Percentiles rank a stretch among this genome's conserved stretches.
Evolutionary conservation across 2,329 filamentous ascomycete genomes (phyloP).

Genomic region (Penicillium concentricum): DNA sequence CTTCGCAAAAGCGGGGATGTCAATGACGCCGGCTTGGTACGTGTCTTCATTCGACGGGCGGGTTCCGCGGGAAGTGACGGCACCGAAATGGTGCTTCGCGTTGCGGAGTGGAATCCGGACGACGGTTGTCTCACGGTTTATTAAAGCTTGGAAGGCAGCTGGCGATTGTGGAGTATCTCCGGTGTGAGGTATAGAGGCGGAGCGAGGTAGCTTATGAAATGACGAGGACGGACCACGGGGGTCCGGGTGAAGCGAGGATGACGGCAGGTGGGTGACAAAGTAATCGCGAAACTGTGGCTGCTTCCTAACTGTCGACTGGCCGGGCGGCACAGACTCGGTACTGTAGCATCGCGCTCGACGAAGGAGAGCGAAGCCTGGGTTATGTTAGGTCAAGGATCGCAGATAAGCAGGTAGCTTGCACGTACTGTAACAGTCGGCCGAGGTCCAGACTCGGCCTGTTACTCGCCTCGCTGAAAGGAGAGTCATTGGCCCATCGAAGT

Average conservation of each 20-base stretch:
- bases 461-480: conserved; percentile 38
- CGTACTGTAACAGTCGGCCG: conserved; percentile 40
- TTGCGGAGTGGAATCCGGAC: conserved; percentile 90
- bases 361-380: conserved; percentile 37
- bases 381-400: conserved; percentile 15
- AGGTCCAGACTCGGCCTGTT: conserved; percentile 41
- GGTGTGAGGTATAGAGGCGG: conserved; percentile 77
- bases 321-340: conserved; percentile 18
- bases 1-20: conserved; percentile 89
- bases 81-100: conserved; percentile 95
- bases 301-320: conserved; percentile 26
- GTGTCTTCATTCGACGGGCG: conserved; percentile 90
- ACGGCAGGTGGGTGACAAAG: conserved; percentile 94
- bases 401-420: conserved; percentile 18
- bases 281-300: conserved; percentile 79
- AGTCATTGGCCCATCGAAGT: conserved; percentile 38
- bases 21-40: conserved; percentile 89
- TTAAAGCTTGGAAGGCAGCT: conserved; percentile 58
- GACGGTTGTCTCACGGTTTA: conserved; percentile 80
- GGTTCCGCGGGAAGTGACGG: conserved; percentile 72
- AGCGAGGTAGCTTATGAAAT: conserved; percentile 82
- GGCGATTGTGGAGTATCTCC: conserved; percentile 52
- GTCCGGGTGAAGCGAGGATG: conserved; percentile 88
- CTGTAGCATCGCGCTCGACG: conserved; percentile 28
- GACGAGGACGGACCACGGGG: conserved; percentile 62